These are phyloP conservation scores for Podila epicladia DNA, from an alignment of 192 early-diverging fungal genomes.

Conservation along the genomic window DNA sequence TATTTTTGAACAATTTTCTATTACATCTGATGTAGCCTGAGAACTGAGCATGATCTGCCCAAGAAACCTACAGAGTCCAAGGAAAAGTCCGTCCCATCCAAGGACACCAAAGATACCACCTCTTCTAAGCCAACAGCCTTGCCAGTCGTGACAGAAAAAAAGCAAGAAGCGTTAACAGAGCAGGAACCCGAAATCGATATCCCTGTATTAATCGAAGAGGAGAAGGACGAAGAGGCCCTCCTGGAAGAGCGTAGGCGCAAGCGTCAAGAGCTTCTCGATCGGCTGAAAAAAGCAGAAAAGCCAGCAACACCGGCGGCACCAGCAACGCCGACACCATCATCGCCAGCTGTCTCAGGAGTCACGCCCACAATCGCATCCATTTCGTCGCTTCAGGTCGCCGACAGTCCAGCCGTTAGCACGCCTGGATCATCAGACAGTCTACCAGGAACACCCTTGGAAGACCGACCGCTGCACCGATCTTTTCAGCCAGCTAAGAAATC, in stretches of 20 bases:
- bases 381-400: slow-evolving; percentile 4
- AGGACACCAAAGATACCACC: slow-evolving; percentile 1
- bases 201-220: slow-evolving; percentile 58
- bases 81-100: neutral
- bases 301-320: slow-evolving; percentile 42
- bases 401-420: slow-evolving; percentile 31
- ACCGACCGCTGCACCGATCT: slow-evolving; percentile 59
- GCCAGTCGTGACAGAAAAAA: slow-evolving; percentile 2
- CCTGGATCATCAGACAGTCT: slow-evolving; percentile 78
- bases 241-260: slow-evolving; percentile 88
- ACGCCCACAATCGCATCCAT: slow-evolving; percentile 12
- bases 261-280: slow-evolving; percentile 78
- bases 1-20: too few species aligned
- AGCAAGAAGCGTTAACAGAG: slow-evolving; percentile 20
- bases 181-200: slow-evolving; percentile 25
- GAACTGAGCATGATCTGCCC: slow-evolving; percentile 1
- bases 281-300: slow-evolving; percentile 64
- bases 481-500: slow-evolving; percentile 38
- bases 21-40: neutral
- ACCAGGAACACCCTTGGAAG: slow-evolving; percentile 82
- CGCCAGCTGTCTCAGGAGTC: neutral
- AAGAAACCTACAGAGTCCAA: neutral
- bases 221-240: slow-evolving; percentile 79
- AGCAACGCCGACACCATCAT: slow-evolving; percentile 4
- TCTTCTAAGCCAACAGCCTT: neutral